Percentiles rank a stretch among this genome's conserved stretches.
Evolutionary conservation across 441 rosid species (phyloP).

Genomic region (Macaranga tanarius): DNA sequence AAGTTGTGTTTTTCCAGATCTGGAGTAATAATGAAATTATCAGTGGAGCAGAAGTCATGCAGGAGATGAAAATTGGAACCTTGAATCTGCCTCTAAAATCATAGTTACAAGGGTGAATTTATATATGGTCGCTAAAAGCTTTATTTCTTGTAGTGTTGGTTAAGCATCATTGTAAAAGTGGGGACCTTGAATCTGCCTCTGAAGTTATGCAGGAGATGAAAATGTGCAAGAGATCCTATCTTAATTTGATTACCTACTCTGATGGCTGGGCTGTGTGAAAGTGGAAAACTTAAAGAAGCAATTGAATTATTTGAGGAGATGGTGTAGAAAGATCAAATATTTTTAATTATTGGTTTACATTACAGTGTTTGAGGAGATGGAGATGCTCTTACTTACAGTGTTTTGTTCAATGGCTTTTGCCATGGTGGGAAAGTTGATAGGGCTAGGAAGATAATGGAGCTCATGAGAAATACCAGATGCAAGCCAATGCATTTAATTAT

Average conservation of each 20-base stretch:
- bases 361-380: too few species aligned
- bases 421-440: slow-evolving; percentile 59
- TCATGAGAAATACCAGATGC: slow-evolving; percentile 79
- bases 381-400: slow-evolving; percentile 66
- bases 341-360: too few species aligned
- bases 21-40: slow-evolving; percentile 25
- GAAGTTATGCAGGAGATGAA: slow-evolving; percentile 78
- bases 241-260: slow-evolving; percentile 72
- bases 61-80: too few species aligned
- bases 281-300: slow-evolving; percentile 70
- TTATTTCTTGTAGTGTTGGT: too few species aligned
- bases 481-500: slow-evolving; percentile 62
- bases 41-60: too few species aligned
- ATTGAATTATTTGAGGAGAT: slow-evolving; percentile 75
- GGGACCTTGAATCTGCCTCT: slow-evolving; percentile 59
- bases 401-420: slow-evolving; percentile 79
- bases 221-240: slow-evolving; percentile 51
- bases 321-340: slow-evolving; percentile 72
- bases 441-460: slow-evolving; percentile 69
- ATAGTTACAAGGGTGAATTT: too few species aligned
- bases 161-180: slow-evolving; percentile 70
- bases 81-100: too few species aligned
- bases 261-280: slow-evolving; percentile 60
- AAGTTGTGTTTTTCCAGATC: slow-evolving; percentile 94
- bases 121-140: too few species aligned